Evolutionary conservation across 257 asterid species (phyloP).

Genomic region (Jacaranda copaia): DNA sequence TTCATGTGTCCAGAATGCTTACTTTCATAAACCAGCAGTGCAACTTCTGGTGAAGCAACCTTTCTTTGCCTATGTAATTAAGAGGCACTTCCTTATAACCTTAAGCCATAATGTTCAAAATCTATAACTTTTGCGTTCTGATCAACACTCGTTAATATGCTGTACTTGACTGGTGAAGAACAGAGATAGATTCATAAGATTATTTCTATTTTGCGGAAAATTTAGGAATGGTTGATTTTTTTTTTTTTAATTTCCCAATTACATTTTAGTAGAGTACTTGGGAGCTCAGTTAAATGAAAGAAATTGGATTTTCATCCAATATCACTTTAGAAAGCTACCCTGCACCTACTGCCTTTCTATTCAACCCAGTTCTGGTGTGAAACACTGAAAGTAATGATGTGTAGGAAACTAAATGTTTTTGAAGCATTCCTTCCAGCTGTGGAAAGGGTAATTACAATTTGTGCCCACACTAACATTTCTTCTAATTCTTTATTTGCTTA

Average conservation of each 20-base stretch:
- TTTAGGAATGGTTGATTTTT: slow-evolving; percentile 4
- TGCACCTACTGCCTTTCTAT: slow-evolving; percentile 5
- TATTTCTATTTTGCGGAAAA: not conserved
- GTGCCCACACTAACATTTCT: slow-evolving; percentile 22
- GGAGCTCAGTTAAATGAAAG: not conserved
- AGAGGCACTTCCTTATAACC: not conserved
- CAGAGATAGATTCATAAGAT: not conserved
- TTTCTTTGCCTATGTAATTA: not conserved
- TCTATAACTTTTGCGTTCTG: not conserved
- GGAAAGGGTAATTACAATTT: slow-evolving; percentile 19
- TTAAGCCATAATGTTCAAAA: not conserved
- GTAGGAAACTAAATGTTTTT: slow-evolving; percentile 14
- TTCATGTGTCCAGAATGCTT: not conserved
- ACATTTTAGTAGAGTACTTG: not conserved
- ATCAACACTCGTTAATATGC: not conserved
- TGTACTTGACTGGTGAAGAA: not conserved
- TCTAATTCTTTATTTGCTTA: not conserved
- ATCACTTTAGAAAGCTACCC: not conserved
- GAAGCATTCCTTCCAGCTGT: slow-evolving; percentile 18
- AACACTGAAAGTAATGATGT: slow-evolving; percentile 25
- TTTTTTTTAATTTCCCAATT: not conserved
- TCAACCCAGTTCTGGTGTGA: slow-evolving; percentile 27
- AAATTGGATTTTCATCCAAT: not conserved
- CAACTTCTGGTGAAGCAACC: not conserved
- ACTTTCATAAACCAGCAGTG: not conserved